Conservation (phyloP, 805 yeast species). For the Candida berthetii region DNA sequence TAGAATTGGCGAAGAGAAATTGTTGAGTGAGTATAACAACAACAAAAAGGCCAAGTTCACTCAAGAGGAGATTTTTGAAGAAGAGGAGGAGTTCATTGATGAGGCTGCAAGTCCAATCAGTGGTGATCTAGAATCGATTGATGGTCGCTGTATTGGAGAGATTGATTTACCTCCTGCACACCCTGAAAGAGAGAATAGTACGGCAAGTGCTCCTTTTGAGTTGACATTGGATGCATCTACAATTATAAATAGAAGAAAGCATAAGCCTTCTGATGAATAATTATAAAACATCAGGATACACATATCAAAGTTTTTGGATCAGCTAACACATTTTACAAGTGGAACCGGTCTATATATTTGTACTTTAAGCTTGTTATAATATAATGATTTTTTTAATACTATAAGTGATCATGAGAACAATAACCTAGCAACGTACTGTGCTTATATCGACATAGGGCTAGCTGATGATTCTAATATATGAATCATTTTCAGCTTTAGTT, state of each 20-base stretch:
- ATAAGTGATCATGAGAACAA: no score
- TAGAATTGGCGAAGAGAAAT: slow-evolving; percentile 32
- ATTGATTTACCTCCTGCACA: slow-evolving; percentile 6
- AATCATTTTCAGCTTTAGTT: no score
- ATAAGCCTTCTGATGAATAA: slow-evolving; percentile 4
- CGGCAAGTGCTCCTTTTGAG: slow-evolving; percentile 25
- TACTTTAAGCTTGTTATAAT: no score
- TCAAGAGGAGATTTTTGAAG: slow-evolving; percentile 14
- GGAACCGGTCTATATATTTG: no score
- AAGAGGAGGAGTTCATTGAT: slow-evolving; percentile 17
- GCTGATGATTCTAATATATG: no score
- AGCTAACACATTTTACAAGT: no score
- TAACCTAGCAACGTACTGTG: no score
- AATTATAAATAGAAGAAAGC: slow-evolving; percentile 33
- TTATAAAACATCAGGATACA: no score
- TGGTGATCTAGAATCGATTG: slow-evolving; percentile 12
- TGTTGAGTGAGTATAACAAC: slow-evolving; percentile 1
- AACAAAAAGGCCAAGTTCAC: slow-evolving; percentile 7
- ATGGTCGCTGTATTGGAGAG: slow-evolving; percentile 13
- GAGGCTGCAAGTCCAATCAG: slow-evolving; percentile 3
- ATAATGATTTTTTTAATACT: no score
- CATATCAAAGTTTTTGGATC: no score
- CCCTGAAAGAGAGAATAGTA: slow-evolving; percentile 5
- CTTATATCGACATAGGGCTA: no score
- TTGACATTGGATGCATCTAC: slow-evolving; percentile 30